Base-by-base conservation (phyloP, 2,329 filamentous ascomycete genomes). In the Fusarium torulosum region DNA sequence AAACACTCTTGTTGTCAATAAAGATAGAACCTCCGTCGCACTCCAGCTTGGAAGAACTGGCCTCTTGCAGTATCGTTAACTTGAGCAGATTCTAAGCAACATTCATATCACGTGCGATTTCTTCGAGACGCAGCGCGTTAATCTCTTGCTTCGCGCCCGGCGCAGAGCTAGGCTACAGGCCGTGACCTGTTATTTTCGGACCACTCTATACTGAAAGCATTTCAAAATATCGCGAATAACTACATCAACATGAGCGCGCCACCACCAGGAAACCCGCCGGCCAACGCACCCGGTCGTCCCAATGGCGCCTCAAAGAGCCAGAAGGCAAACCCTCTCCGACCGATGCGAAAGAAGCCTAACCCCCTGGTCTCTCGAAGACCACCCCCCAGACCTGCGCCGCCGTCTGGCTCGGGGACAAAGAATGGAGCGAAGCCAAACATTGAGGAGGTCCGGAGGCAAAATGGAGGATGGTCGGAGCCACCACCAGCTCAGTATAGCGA, bases 331-430 rank as follows among this genome's bases (percentile, higher is more conserved):
- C 79, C 79, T 19, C 63, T 80, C 41, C 77, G 80, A 35, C 79
- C 80, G 29, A 78, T 82, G 69, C 78, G 82, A 33, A 79, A 75
- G 55, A 77, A 74, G 49, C 78, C 80, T 56, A 88, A 92, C 71
- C 90, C 91, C 29, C 80, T 92, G 20, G 87, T 90, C 51, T 88
- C 90, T 74, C 86, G 83, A 66, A 78, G 70, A 52, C 72, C 69
- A n/a, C 55, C 66, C 13, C 67, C 66, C 58, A 77, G 65, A 47
- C 69, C 72, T 43, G 57, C 66, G 20, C n/a, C 70, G 20, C 72
- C 67, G 50, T 54, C 69, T 44, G 70, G 55, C 23, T 50, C 71
- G 25, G 64, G 62, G 20, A 57, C 68, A 17, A 66, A 67, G 41
- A 78, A 76, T 54, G 75, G 76, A 19, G 49, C 74, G 14, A 76